Percentiles rank a stretch among this genome's conserved stretches.
Conservation (phyloP, 2,329 filamentous ascomycete genomes). For the Xylariomycetidae sp. region DNA sequence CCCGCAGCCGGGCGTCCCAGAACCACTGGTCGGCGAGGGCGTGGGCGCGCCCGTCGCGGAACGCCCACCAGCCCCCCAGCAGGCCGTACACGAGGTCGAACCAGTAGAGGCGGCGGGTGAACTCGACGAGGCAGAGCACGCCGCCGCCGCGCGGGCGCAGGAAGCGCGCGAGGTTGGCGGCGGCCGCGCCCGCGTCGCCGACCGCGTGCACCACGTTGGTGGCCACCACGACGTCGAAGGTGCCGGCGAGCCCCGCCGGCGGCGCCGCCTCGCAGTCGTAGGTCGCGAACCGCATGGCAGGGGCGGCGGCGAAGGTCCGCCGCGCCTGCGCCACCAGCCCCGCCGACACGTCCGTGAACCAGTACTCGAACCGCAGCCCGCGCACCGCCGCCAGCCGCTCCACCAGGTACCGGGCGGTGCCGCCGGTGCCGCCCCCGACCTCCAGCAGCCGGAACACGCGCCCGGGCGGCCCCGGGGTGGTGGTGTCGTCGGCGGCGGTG, state of each 20-base stretch:
- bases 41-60: conserved; percentile 9
- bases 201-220: conserved; percentile 34
- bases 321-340: conserved; percentile 24
- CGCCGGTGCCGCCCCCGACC: too few relatives aligned
- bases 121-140: background rate
- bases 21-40: background rate
- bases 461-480: too few relatives aligned
- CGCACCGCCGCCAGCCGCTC: conserved; percentile 15
- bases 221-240: conserved; percentile 27
- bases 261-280: conserved; percentile 26
- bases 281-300: conserved; percentile 20
- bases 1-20: background rate
- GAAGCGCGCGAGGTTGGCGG: background rate
- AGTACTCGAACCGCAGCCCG: conserved; percentile 30
- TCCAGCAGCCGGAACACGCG: too few relatives aligned
- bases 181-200: background rate
- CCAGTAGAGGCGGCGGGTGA: background rate
- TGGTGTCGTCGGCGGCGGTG: too few relatives aligned
- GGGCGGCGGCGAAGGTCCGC: conserved; percentile 14
- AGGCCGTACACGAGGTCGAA: background rate
- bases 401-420: conserved; percentile 30
- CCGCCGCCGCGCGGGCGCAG: background rate
- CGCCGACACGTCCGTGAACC: conserved; percentile 35
- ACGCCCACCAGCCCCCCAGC: background rate
- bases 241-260: conserved; percentile 1